Evolutionary conservation across 176 grass and related monocot genomes (phyloP).

Genomic region (Carex littledalei): DNA sequence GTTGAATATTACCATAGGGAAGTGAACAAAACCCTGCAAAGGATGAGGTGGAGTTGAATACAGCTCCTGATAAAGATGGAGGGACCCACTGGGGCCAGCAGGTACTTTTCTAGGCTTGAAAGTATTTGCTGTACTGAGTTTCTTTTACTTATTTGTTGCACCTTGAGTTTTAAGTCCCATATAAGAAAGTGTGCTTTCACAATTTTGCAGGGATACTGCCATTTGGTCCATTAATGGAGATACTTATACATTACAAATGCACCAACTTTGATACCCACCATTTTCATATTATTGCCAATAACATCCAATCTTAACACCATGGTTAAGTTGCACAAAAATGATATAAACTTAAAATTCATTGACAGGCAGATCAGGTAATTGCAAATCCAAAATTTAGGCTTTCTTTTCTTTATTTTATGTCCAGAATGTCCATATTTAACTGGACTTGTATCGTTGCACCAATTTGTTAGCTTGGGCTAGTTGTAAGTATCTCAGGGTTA

Average conservation of each 20-base stretch:
- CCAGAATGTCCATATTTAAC: background rate
- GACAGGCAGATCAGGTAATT: background rate
- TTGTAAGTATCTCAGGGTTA: background rate
- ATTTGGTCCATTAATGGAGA: background rate
- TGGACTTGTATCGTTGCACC: background rate
- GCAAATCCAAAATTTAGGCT: background rate
- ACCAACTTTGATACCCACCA: background rate
- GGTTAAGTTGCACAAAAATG: background rate
- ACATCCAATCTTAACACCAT: background rate
- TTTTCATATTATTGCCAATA: background rate
- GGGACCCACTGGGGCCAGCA: conserved; percentile 96
- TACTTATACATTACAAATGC: background rate
- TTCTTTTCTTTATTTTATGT: background rate
- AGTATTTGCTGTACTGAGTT: conserved; percentile 12
- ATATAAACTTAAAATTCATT: background rate
- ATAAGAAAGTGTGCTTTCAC: background rate
- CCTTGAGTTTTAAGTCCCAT: background rate
- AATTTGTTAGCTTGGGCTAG: background rate
- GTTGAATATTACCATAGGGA: conserved; percentile 39
- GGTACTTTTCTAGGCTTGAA: conserved; percentile 31
- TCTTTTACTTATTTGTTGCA: background rate
- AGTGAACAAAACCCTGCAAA: conserved; percentile 49
- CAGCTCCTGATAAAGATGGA: conserved; percentile 63
- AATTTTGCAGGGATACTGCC: background rate
- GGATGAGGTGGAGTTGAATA: conserved; percentile 72